Evolutionary conservation across 2,329 filamentous ascomycete species (phyloP), one percentile per base, ranked within the genome.

Genomic region (Exophiala phaeomuriformis): DNA sequence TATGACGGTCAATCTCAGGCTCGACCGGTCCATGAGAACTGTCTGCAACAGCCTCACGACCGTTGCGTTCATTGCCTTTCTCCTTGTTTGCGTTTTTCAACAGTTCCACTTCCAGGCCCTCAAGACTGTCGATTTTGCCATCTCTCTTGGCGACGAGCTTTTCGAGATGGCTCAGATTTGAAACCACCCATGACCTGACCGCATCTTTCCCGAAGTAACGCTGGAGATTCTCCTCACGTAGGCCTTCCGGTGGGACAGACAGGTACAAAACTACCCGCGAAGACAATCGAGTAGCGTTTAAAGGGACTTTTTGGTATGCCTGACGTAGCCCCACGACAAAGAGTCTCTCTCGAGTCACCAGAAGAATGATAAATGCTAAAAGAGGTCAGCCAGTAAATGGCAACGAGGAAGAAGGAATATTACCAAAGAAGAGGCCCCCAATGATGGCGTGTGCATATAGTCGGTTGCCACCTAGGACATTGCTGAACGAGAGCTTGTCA

Each of bases 301-400:
- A 77, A 8, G 89, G 89, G 2, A 89, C 90, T 44, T 94, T 81
- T 45, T 95, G 81, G 71, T 93, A 95, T 1, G 90, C 90, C 71
- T 97, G 91, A 53, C 90, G 86, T 28, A 97, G 72, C 63, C 93
- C 94, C 69, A 95, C 84, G 69, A 89, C 94, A 76, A 85, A 95
- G 62, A 97, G 85, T 65, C 84, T 85, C 70, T 97, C 91, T 50
- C 91, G 82, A 46, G 88, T 85, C 53, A 97, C 81, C 62, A 88
- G 84, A 68, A 89, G 91, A 65, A 97, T 83, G 53, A 97, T 79
- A 66, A 95, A 95, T 37, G 43, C 56, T 55, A 27, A 9, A n/a
- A 7, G n/a, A 28, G n/a, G 7, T 10, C 30, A 52, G 32, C 40
- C 27, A 6, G 12, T 45, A 6, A 36, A 12, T 28, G 7, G 27